Conservation (phyloP, 768 basidiomycete genomes). For the Boletus subcaerulescens region DNA sequence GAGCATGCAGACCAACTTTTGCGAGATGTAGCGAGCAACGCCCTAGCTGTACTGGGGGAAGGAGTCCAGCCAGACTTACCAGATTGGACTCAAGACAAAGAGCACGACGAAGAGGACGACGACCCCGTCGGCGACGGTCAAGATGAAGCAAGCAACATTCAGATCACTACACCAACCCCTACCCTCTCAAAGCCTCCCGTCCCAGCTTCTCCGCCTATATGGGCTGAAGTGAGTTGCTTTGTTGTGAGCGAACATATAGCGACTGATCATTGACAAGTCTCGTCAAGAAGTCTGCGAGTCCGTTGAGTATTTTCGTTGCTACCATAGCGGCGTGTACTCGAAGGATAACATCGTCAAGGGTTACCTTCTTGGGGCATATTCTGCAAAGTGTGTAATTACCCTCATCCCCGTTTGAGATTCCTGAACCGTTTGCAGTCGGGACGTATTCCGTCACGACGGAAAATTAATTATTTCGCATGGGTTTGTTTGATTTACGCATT, state of each 20-base stretch:
- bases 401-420: slow-evolving; percentile 1
- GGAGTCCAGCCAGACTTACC: slow-evolving; percentile 1
- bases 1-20: slow-evolving; percentile 17
- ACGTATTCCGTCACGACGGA: slow-evolving; percentile 61
- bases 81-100: slow-evolving; percentile 28
- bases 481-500: slow-evolving; percentile 38
- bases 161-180: slow-evolving; percentile 11
- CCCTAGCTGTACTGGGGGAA: slow-evolving; percentile 5
- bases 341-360: slow-evolving; percentile 60
- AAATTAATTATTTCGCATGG: slow-evolving; percentile 81
- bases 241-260: background rate
- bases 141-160: slow-evolving; percentile 10
- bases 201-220: slow-evolving; percentile 36
- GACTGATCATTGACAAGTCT: slow-evolving; percentile 43
- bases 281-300: slow-evolving; percentile 85
- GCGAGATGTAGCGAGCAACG: slow-evolving; percentile 18
- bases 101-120: slow-evolving; percentile 15
- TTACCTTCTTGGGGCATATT: slow-evolving; percentile 71
- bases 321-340: slow-evolving; percentile 79
- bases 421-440: slow-evolving; percentile 48
- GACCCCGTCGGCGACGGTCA: slow-evolving; percentile 3
- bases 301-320: slow-evolving; percentile 62
- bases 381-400: slow-evolving; percentile 50
- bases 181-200: slow-evolving; percentile 17
- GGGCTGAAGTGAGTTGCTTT: slow-evolving; percentile 40